Percentiles rank a stretch among this genome's conserved stretches.
phyloP scores from a whole-genome alignment of 495 filamentous ascomycete species.

The Chlorociboria aeruginascens region DNA sequence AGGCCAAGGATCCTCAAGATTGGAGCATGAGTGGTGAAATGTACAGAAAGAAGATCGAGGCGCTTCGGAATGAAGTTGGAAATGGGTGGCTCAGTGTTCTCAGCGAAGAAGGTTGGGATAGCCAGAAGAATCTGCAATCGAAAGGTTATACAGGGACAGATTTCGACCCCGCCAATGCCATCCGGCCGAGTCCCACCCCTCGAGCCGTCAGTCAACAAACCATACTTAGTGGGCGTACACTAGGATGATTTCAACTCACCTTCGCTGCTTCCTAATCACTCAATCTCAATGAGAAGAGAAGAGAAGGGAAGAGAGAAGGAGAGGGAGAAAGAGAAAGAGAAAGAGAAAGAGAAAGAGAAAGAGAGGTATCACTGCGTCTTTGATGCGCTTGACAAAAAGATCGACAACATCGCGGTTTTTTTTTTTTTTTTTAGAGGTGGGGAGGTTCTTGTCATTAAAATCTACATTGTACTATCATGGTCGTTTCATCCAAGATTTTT shows the following conservation, averaged over 20 bases:
- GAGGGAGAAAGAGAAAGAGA: no score
- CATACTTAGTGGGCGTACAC: conserved; percentile 36
- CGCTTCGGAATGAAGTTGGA: conserved; percentile 70
- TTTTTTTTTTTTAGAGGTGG: no score
- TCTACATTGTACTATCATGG: conserved; percentile 31
- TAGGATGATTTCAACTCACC: conserved; percentile 21
- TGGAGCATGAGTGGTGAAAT: conserved; percentile 64
- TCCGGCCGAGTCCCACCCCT: conserved; percentile 26
- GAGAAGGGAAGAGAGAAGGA: no score
- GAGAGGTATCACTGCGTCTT: no score
- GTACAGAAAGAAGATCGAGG: conserved; percentile 76
- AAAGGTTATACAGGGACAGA: conserved; percentile 16
- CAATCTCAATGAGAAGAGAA: no score
- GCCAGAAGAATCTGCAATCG: conserved; percentile 10
- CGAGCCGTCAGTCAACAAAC: conserved; percentile 36
- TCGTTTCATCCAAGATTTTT: conserved; percentile 20
- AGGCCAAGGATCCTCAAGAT: conserved; percentile 37
- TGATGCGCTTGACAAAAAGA: no score
- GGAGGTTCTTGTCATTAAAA: conserved; percentile 9
- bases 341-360: no score
- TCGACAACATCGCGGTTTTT: no score
- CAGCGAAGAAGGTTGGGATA: conserved; percentile 59
- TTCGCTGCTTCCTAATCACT: no score
- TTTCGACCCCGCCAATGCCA: conserved; percentile 24
- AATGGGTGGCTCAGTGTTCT: conserved; percentile 77